phyloP scores from a whole-genome alignment of 2,329 filamentous ascomycete genomes.

The Penicillium sp. region DNA sequence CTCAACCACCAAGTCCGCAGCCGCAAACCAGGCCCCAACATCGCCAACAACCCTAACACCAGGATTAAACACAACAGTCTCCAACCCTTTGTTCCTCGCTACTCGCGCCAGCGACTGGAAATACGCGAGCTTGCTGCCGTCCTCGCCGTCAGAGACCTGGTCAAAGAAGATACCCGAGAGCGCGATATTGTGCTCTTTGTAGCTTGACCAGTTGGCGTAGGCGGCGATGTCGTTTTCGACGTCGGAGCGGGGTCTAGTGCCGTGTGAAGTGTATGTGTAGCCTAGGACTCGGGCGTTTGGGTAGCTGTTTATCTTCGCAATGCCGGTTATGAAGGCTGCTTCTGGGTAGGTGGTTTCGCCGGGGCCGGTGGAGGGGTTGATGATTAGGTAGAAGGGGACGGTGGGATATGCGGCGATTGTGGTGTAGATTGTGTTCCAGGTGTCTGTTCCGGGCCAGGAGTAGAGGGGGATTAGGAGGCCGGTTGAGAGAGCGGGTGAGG shows the following conservation, averaged over 20 bases:
- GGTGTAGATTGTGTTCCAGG: conserved; percentile 25
- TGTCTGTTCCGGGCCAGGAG: conserved; percentile 22
- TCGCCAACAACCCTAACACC: conserved; percentile 11
- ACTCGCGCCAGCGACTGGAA: conserved; percentile 17
- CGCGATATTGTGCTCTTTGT: conserved; percentile 23
- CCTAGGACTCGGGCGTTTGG: conserved; percentile 41
- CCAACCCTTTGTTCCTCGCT: conserved; percentile 14
- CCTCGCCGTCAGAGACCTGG: conserved; percentile 29
- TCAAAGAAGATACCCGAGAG: conserved; percentile 44
- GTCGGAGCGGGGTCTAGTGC: conserved; percentile 25
- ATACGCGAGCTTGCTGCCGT: conserved; percentile 19
- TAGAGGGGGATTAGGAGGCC: conserved; percentile 27
- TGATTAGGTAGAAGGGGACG: conserved; percentile 28
- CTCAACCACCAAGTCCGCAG: conserved; percentile 21
- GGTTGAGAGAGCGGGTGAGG: conserved; percentile 13
- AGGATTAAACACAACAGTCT: conserved; percentile 18
- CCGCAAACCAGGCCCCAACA: conserved; percentile 14
- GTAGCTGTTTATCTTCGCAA: conserved; percentile 38
- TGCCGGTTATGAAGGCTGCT: conserved; percentile 32
- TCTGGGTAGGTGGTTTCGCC: conserved; percentile 33
- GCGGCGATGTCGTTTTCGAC: conserved; percentile 37
- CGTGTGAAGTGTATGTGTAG: conserved; percentile 42
- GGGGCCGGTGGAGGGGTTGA: conserved; percentile 35
- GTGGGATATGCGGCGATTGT: conserved; percentile 21
- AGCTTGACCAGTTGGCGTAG: conserved; percentile 38